These are phyloP conservation scores for Didymella pomorum DNA, from an alignment of 2,329 filamentous ascomycete species.

Conservation along the genomic window DNA sequence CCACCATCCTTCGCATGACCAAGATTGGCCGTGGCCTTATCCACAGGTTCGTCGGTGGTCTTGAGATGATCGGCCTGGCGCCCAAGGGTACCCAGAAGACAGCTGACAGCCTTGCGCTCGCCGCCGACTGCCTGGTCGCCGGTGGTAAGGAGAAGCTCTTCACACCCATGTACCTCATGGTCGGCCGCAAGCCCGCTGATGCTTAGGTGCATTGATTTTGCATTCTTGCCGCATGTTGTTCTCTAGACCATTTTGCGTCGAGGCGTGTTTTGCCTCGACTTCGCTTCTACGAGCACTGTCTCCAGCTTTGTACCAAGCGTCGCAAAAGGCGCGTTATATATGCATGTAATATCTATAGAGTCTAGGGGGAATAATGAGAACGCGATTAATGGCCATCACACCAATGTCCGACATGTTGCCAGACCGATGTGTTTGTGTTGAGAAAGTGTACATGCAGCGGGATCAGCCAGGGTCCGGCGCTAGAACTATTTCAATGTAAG, in stretches of 20 bases:
- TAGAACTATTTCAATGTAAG: background rate
- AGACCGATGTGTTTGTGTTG: constrained; percentile 8
- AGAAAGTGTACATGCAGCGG: background rate
- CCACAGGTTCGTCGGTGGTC: constrained; percentile 76
- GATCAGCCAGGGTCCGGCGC: constrained; percentile 12
- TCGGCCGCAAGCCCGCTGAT: constrained; percentile 79
- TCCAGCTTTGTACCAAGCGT: constrained; percentile 28
- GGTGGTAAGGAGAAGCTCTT: constrained; percentile 91
- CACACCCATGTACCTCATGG: constrained; percentile 98
- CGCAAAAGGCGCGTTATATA: constrained; percentile 32
- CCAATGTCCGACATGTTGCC: background rate
- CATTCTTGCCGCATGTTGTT: constrained; percentile 26
- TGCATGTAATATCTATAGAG: constrained; percentile 38
- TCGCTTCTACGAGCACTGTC: constrained; percentile 27
- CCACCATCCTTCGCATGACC: constrained; percentile 89
- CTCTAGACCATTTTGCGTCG: constrained; percentile 31
- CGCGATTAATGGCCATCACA: constrained; percentile 19
- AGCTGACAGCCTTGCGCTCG: constrained; percentile 84
- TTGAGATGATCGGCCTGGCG: constrained; percentile 79
- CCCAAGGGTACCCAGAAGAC: constrained; percentile 91
- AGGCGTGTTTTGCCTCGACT: constrained; percentile 20
- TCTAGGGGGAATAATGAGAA: constrained; percentile 35
- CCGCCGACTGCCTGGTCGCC: constrained; percentile 84
- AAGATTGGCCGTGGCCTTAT: constrained; percentile 77
- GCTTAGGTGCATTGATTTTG: constrained; percentile 31